Evolutionary conservation across 441 rosid genomes (phyloP).

Genomic region (Erysimum cheiri): DNA sequence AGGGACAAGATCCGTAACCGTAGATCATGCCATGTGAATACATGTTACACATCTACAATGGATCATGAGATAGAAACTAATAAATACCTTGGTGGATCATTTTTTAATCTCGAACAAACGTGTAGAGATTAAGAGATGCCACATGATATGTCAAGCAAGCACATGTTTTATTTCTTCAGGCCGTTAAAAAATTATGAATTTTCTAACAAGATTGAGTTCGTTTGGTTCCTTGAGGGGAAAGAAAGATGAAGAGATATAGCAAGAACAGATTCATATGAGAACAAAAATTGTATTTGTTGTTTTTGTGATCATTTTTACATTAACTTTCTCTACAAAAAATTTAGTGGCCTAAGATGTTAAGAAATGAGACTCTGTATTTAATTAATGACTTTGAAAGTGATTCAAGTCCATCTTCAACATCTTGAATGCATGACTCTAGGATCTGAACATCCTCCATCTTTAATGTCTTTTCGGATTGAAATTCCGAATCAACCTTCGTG

Average conservation of each 20-base stretch:
- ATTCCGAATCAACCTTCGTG: conserved; percentile 39
- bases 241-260: background rate
- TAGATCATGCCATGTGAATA: conserved; percentile 30
- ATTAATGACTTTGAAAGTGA: conserved; percentile 50
- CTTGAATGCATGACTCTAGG: conserved; percentile 52
- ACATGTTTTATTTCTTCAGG: background rate
- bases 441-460: conserved; percentile 43
- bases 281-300: background rate
- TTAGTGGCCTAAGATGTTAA: conserved; percentile 45
- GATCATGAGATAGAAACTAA: background rate
- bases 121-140: conserved; percentile 16
- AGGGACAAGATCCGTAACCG: conserved; percentile 27
- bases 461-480: conserved; percentile 30
- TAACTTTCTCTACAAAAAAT: conserved; percentile 8
- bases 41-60: background rate
- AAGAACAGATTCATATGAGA: background rate
- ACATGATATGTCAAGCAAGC: background rate
- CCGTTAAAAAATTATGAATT: background rate
- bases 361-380: conserved; percentile 56
- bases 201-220: background rate
- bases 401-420: conserved; percentile 52
- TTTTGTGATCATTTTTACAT: background rate
- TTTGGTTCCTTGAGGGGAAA: background rate
- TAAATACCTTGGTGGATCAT: background rate
- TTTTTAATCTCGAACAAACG: background rate